These are phyloP conservation scores for Sarcodon sp. DNA, from an alignment of 768 basidiomycete species.

Conservation along the genomic window DNA sequence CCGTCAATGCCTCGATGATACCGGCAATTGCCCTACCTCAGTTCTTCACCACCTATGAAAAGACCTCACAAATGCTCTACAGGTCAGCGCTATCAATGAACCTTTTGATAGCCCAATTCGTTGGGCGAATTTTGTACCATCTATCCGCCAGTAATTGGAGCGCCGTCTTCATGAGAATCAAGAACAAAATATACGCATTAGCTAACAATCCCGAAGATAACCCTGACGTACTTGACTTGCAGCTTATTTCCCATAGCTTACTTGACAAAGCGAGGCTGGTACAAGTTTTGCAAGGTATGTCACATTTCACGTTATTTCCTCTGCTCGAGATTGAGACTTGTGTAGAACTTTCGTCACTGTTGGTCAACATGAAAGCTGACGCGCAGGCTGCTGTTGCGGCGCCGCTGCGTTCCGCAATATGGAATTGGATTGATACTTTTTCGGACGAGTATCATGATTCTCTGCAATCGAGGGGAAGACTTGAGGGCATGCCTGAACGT, in stretches of 20 bases:
- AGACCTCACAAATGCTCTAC: constrained; percentile 15
- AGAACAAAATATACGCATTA: constrained; percentile 54
- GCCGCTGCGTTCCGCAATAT: constrained; percentile 65
- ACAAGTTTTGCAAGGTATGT: constrained; percentile 55
- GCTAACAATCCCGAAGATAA: constrained; percentile 37
- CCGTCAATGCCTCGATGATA: background rate
- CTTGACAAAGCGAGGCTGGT: constrained; percentile 59
- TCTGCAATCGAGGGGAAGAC: constrained; percentile 41
- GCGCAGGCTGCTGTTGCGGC: constrained; percentile 61
- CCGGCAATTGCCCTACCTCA: constrained; percentile 6
- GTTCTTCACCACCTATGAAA: constrained; percentile 13
- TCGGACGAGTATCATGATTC: constrained; percentile 70
- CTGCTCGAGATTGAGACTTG: constrained; percentile 3
- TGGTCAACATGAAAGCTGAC: constrained; percentile 71
- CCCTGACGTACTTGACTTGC: constrained; percentile 63
- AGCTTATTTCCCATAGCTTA: constrained; percentile 66
- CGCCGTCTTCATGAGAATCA: constrained; percentile 60
- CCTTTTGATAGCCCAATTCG: constrained; percentile 52
- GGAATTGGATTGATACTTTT: constrained; percentile 83
- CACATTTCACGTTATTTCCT: background rate
- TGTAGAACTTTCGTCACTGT: constrained; percentile 65
- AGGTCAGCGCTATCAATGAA: constrained; percentile 29
- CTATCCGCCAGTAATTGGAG: constrained; percentile 84
- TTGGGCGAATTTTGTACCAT: constrained; percentile 73
- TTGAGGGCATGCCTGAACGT: constrained; percentile 78